A percentile compares a stretch with the other conserved stretches of the same genome.
Evolutionary conservation across 2,329 filamentous ascomycete genomes (phyloP).

Genomic region (Hymenoscyphus scutula): DNA sequence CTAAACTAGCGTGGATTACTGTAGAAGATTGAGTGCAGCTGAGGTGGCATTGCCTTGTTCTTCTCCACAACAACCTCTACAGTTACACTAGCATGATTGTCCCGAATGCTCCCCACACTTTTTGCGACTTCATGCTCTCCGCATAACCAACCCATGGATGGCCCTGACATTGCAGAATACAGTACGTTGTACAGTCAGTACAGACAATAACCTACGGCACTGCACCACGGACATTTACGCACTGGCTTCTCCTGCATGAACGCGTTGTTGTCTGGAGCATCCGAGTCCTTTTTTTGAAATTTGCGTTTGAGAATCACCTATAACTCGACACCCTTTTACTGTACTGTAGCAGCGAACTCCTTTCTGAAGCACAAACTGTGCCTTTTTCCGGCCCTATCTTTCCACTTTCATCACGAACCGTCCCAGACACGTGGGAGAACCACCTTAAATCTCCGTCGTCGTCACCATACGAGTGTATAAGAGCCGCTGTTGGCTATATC

Average conservation of each 20-base stretch:
- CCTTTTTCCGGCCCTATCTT: slow-evolving; percentile 1
- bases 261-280: neutral
- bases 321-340: slow-evolving; percentile 6
- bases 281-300: slow-evolving; percentile 1
- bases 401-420: neutral
- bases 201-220: too few relatives aligned
- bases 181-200: too few relatives aligned
- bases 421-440: slow-evolving; percentile 6
- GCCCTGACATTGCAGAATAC: neutral
- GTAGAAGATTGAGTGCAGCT: slow-evolving; percentile 1
- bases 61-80: neutral
- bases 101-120: slow-evolving; percentile 15
- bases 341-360: neutral
- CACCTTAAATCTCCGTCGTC: slow-evolving; percentile 3
- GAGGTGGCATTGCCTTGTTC: too few relatives aligned
- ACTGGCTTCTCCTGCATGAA: slow-evolving; percentile 1
- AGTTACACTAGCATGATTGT: too few relatives aligned
- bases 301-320: slow-evolving; percentile 7
- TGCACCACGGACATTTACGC: slow-evolving; percentile 11
- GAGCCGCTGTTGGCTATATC: slow-evolving; percentile 1
- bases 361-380: neutral
- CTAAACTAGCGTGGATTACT: neutral
- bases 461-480: neutral
- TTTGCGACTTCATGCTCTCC: slow-evolving; percentile 14
- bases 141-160: neutral